These are phyloP conservation scores for Phalaenopsis equestris DNA, from an alignment of 106 monocot species.

Conservation along the genomic window DNA sequence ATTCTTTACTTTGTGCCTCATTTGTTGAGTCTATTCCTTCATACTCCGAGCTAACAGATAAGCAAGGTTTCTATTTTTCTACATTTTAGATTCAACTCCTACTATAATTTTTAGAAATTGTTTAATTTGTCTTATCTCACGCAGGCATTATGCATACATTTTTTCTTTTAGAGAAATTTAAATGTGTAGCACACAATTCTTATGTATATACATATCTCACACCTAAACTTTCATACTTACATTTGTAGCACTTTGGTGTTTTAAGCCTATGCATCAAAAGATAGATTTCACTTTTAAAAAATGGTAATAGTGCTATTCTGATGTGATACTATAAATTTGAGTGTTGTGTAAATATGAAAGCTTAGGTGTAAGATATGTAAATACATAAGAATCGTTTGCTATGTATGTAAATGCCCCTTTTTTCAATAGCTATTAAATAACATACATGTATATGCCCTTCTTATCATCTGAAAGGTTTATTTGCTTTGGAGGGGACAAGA, in stretches of 20 bases:
- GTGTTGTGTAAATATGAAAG: too few relatives aligned
- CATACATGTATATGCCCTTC: not conserved
- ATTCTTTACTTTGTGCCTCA: conserved; percentile 20
- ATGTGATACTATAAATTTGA: too few relatives aligned
- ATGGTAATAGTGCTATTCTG: too few relatives aligned
- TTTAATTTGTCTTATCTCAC: not conserved
- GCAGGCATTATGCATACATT: not conserved
- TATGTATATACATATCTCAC: too few relatives aligned
- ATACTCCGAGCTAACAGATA: conserved; percentile 58
- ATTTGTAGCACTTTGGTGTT: too few relatives aligned
- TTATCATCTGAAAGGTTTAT: conserved; percentile 17
- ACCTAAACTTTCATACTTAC: too few relatives aligned
- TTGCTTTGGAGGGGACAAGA: conserved; percentile 26
- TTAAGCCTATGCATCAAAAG: too few relatives aligned
- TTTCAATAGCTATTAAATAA: not conserved
- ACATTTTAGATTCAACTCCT: not conserved
- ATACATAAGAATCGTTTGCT: too few relatives aligned
- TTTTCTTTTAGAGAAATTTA: not conserved
- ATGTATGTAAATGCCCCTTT: too few relatives aligned
- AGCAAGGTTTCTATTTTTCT: conserved; percentile 28
- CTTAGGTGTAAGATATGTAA: too few relatives aligned
- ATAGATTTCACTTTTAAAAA: too few relatives aligned
- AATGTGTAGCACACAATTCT: too few relatives aligned
- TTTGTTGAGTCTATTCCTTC: conserved; percentile 77
- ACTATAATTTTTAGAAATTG: not conserved